Evolutionary conservation across 2,329 filamentous ascomycete genomes (phyloP).

Genomic region (Fusarium oxysporum): DNA sequence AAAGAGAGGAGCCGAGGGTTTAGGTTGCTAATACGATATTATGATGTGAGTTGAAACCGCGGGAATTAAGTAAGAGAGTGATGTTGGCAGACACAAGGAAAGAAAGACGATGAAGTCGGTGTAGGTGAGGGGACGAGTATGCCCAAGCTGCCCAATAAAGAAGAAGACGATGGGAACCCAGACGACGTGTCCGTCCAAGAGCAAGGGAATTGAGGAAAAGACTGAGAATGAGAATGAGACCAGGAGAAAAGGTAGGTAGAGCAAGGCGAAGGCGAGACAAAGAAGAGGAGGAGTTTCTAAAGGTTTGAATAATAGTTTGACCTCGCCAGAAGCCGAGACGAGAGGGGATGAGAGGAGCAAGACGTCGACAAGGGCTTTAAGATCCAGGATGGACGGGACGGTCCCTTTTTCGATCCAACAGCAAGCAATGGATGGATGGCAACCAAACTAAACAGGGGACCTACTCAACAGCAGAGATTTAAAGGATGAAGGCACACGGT

Average conservation of each 20-base stretch:
- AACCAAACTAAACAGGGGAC: conserved; percentile 33
- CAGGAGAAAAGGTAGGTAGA: conserved; percentile 1
- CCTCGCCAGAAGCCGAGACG: conserved; percentile 23
- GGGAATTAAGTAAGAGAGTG: conserved; percentile 4
- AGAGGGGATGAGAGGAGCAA: conserved; percentile 16
- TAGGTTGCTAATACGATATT: conserved; percentile 1
- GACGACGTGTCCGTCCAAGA: conserved; percentile 12
- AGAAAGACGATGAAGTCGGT: conserved; percentile 24
- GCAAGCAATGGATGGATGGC: conserved; percentile 9
- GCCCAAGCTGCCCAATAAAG: conserved; percentile 26
- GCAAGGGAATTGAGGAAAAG: conserved; percentile 4
- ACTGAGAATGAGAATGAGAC: neutral
- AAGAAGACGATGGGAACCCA: conserved; percentile 25
- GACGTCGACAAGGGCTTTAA: conserved; percentile 38
- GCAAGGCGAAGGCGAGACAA: neutral
- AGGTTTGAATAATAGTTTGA: conserved; percentile 21
- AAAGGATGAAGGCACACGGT: conserved; percentile 19
- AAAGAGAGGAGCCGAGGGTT: conserved; percentile 6
- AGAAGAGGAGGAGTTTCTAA: conserved; percentile 31
- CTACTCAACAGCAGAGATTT: conserved; percentile 10
- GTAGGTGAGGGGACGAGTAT: conserved; percentile 20
- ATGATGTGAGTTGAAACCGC: conserved; percentile 7
- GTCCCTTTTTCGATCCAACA: conserved; percentile 42
- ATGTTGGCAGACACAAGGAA: conserved; percentile 7
- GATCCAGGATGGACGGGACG: conserved; percentile 16